These are phyloP conservation scores for Leucaena leucocephala DNA, from an alignment of 306 rosid species.

Conservation along the genomic window DNA sequence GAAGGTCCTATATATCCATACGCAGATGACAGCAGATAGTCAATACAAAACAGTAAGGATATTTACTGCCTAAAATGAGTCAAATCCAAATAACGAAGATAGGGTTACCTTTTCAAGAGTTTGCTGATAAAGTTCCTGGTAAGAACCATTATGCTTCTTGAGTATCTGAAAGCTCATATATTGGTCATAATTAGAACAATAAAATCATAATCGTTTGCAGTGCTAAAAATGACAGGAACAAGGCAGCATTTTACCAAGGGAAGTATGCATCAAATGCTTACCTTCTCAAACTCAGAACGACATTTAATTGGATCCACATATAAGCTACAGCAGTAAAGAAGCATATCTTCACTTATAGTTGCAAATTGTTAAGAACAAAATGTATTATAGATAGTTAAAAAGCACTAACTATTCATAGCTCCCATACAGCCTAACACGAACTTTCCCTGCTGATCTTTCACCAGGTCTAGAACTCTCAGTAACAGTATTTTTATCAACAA, in stretches of 20 bases:
- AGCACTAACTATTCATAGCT: conserved; percentile 56
- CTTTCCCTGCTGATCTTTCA: conserved; percentile 33
- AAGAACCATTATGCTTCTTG: conserved; percentile 42
- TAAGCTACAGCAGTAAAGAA: conserved; percentile 48
- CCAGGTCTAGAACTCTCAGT: conserved; percentile 40
- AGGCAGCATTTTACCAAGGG: background rate
- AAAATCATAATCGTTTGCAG: conserved; percentile 18
- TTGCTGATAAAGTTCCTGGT: conserved; percentile 37
- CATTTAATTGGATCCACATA: conserved; percentile 65
- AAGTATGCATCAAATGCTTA: conserved; percentile 35
- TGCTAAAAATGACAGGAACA: background rate
- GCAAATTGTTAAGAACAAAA: conserved; percentile 14
- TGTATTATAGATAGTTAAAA: conserved; percentile 14
- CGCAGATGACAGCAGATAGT: conserved; percentile 14
- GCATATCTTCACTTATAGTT: background rate
- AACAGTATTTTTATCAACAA: conserved; percentile 53
- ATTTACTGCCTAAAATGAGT: conserved; percentile 2
- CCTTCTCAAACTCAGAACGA: conserved; percentile 56
- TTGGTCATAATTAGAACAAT: background rate
- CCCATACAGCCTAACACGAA: conserved; percentile 78
- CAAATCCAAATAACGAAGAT: background rate
- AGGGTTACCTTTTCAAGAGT: conserved; percentile 43
- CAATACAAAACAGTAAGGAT: background rate
- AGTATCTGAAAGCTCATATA: conserved; percentile 41
- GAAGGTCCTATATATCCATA: conserved; percentile 36